phyloP scores from a whole-genome alignment of 1,284 basidiomycete genomes.

The Tausonia pullulans region DNA sequence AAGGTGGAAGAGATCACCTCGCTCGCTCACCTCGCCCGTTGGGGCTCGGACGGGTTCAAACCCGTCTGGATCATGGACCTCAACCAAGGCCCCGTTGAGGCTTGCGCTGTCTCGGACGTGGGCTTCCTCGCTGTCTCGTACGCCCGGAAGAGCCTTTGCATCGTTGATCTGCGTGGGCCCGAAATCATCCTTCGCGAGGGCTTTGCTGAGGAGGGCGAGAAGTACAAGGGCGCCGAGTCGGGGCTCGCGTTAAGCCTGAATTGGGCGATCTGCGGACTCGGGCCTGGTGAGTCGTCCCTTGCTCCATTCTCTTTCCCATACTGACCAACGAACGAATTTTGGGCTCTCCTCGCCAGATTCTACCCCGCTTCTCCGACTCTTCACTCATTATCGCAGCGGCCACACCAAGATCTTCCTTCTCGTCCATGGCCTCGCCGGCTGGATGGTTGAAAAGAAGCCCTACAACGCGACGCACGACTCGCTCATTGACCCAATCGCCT shows the following conservation, averaged over 20 bases:
- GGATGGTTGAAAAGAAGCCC: conserved; percentile 45
- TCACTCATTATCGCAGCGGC: conserved; percentile 52
- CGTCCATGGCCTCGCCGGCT: conserved; percentile 38
- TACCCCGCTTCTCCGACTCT: conserved; percentile 46
- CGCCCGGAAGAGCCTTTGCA: conserved; percentile 45
- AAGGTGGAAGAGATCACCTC: conserved; percentile 23
- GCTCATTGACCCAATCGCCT: conserved; percentile 44
- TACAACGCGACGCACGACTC: conserved; percentile 35
- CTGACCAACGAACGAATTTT: conserved; percentile 8
- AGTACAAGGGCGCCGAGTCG: conserved; percentile 30
- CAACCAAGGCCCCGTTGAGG: conserved; percentile 42
- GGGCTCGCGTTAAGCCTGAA: conserved; percentile 43
- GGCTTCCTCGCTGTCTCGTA: conserved; percentile 66
- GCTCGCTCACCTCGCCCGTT: conserved; percentile 41
- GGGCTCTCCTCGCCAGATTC: conserved; percentile 36
- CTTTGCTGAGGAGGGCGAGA: conserved; percentile 30
- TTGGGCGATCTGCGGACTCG: conserved; percentile 53
- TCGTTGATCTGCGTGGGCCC: conserved; percentile 63
- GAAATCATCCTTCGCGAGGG: conserved; percentile 46
- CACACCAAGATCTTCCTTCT: conserved; percentile 49
- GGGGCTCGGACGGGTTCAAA: conserved; percentile 40
- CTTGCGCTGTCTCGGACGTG: conserved; percentile 55
- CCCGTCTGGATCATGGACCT: conserved; percentile 53
- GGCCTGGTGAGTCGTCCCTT: conserved; percentile 38
- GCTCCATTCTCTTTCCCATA: conserved; percentile 1